Percentiles rank a stretch among this genome's conserved stretches.
phyloP scores from a whole-genome alignment of 1,139 yeast species.

The Yamadazyma dushanensis region DNA sequence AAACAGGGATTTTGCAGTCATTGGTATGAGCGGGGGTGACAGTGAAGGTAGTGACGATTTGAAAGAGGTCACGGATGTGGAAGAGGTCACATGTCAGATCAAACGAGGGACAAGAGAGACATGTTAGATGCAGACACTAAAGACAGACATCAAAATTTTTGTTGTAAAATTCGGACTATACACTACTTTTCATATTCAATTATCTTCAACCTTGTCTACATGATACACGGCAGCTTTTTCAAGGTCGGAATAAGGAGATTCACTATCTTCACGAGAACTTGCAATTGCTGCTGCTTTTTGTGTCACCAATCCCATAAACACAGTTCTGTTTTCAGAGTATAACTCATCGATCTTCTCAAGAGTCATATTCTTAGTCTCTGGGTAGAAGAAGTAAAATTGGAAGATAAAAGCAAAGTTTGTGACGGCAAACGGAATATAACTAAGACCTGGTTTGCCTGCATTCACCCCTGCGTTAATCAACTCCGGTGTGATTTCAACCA shows the following conservation, averaged over 20 bases:
- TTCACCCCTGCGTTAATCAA: slow-evolving; percentile 19
- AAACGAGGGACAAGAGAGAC: too few relatives aligned
- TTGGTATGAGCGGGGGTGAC: too few relatives aligned
- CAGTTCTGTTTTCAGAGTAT: slow-evolving; percentile 23
- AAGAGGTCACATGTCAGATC: too few relatives aligned
- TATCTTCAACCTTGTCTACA: slow-evolving; percentile 1
- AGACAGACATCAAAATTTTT: too few relatives aligned
- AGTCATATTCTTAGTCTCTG: slow-evolving; percentile 49
- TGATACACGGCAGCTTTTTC: slow-evolving; percentile 7
- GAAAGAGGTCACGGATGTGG: too few relatives aligned
- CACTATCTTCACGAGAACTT: background rate
- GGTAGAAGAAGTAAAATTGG: slow-evolving; percentile 38
- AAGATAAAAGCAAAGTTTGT: slow-evolving; percentile 30
- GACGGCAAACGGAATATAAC: slow-evolving; percentile 10
- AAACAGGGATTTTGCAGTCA: too few relatives aligned
- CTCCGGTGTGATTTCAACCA: slow-evolving; percentile 31
- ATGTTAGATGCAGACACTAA: background rate
- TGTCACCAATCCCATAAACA: slow-evolving; percentile 16
- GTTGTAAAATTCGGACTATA: too few relatives aligned
- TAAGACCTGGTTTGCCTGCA: slow-evolving; percentile 15
- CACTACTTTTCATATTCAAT: too few relatives aligned
- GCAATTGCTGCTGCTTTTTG: too few relatives aligned
- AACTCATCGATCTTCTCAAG: slow-evolving; percentile 44
- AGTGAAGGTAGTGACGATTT: too few relatives aligned
- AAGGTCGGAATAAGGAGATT: background rate